These are phyloP conservation scores for Phoenix roebelenii DNA, from an alignment of 176 grass and related monocot genomes.

Conservation along the genomic window DNA sequence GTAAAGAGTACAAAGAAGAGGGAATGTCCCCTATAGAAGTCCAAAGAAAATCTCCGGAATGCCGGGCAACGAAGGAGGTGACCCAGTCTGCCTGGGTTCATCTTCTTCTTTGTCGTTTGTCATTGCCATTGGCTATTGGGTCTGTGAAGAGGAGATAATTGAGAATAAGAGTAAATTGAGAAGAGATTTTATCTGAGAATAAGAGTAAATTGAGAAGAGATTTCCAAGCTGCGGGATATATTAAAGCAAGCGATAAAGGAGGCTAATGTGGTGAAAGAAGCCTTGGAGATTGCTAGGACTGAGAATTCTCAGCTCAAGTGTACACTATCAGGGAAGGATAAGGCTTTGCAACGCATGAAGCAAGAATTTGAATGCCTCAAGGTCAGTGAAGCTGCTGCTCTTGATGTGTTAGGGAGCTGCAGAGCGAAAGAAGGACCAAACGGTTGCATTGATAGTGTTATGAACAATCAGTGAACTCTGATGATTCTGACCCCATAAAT, in stretches of 20 bases:
- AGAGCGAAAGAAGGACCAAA: slow-evolving; percentile 6
- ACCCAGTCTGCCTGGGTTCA: no score
- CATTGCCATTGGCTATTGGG: no score
- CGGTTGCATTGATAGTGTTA: no score
- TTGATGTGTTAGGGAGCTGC: slow-evolving; percentile 72
- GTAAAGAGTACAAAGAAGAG: no score
- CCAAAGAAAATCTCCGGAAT: no score
- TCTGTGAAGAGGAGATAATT: no score
- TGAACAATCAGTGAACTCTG: no score
- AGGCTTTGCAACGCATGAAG: slow-evolving; percentile 46
- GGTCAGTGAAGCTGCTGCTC: slow-evolving; percentile 82
- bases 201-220: slow-evolving; percentile 62
- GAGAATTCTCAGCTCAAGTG: slow-evolving; percentile 59
- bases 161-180: no score
- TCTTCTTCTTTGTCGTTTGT: no score
- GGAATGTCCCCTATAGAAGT: no score
- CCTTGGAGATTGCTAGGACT: slow-evolving; percentile 38
- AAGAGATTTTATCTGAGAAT: neutral
- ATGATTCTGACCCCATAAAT: slow-evolving; percentile 25
- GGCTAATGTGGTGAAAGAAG: slow-evolving; percentile 53
- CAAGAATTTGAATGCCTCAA: slow-evolving; percentile 85
- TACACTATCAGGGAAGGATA: slow-evolving; percentile 47
- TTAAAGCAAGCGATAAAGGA: slow-evolving; percentile 89
- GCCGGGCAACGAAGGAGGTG: no score
- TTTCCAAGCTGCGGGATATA: slow-evolving; percentile 65